Percentiles rank a stretch among this genome's conserved stretches.
Evolutionary conservation across 202 grass and related monocot species (phyloP).

Genomic region (Zoysia matrella): DNA sequence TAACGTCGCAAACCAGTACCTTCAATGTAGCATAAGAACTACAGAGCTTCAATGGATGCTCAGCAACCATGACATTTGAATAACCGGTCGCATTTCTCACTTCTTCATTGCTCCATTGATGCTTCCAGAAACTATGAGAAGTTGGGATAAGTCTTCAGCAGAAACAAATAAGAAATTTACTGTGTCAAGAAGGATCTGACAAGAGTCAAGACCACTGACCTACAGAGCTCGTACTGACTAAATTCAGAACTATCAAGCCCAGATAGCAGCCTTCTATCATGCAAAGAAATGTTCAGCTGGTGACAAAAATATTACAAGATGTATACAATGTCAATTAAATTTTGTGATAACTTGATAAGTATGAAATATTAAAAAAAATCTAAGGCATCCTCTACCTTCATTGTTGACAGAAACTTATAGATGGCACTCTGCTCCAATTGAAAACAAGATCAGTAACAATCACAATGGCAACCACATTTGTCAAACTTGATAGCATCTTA

Average conservation of each 20-base stretch:
- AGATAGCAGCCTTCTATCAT: constrained; percentile 74
- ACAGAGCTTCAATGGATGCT: constrained; percentile 67
- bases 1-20: constrained; percentile 50
- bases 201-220: constrained; percentile 44
- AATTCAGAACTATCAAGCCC: constrained; percentile 55
- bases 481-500: not conserved
- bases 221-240: constrained; percentile 35
- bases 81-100: constrained; percentile 61
- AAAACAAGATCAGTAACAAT: constrained; percentile 34
- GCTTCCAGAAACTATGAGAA: constrained; percentile 53
- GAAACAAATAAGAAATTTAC: not conserved
- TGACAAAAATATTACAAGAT: constrained; percentile 29
- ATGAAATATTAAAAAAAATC: constrained; percentile 39
- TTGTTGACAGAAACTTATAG: constrained; percentile 77
- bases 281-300: constrained; percentile 78
- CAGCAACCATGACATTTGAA: constrained; percentile 65
- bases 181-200: constrained; percentile 10
- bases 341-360: constrained; percentile 33
- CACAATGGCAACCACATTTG: not conserved
- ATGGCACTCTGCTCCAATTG: constrained; percentile 66
- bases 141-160: not conserved
- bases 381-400: constrained; percentile 56
- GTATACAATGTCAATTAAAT: constrained; percentile 39
- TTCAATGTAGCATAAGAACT: constrained; percentile 83
- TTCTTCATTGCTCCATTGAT: constrained; percentile 65